A percentile compares a stretch with the other conserved stretches of the same genome.
Conservation (phyloP, 352 stramenopile species). For the Phytophthora hibernalis region DNA sequence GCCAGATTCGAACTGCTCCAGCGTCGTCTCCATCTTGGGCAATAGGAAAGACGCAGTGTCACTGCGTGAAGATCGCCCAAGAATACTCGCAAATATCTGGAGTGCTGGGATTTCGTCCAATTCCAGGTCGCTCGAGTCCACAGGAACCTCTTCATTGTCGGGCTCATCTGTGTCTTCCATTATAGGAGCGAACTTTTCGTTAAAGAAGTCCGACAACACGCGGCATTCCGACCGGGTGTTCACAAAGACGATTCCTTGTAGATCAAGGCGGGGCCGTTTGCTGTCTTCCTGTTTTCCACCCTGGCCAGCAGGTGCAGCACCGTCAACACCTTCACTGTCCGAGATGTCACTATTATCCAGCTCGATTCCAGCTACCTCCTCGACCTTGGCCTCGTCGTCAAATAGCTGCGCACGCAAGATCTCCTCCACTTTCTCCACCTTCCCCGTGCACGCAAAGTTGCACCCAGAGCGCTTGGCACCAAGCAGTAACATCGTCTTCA, state of each 20-base stretch:
- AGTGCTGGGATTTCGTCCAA: conserved; percentile 14
- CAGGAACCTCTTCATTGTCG: conserved; percentile 28
- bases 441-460: conserved; percentile 57
- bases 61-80: conserved; percentile 56
- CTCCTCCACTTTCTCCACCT: conserved; percentile 65
- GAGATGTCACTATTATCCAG: conserved; percentile 34
- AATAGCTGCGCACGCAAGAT: conserved; percentile 56
- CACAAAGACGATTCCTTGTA: conserved; percentile 89
- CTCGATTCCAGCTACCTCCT: conserved; percentile 27
- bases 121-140: conserved; percentile 15
- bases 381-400: conserved; percentile 21
- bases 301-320: background rate
- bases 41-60: conserved; percentile 71
- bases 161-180: conserved; percentile 5
- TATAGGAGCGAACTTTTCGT: conserved; percentile 54
- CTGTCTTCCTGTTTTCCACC: conserved; percentile 6
- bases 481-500: conserved; percentile 59
- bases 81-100: conserved; percentile 64
- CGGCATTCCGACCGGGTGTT: conserved; percentile 83
- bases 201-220: conserved; percentile 81
- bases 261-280: conserved; percentile 15
- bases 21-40: conserved; percentile 60
- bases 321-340: conserved; percentile 28
- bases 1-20: conserved; percentile 67
- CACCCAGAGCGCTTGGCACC: conserved; percentile 47